Evolutionary conservation across 495 filamentous ascomycete species (phyloP).

Genomic region (Trichoderma virens): DNA sequence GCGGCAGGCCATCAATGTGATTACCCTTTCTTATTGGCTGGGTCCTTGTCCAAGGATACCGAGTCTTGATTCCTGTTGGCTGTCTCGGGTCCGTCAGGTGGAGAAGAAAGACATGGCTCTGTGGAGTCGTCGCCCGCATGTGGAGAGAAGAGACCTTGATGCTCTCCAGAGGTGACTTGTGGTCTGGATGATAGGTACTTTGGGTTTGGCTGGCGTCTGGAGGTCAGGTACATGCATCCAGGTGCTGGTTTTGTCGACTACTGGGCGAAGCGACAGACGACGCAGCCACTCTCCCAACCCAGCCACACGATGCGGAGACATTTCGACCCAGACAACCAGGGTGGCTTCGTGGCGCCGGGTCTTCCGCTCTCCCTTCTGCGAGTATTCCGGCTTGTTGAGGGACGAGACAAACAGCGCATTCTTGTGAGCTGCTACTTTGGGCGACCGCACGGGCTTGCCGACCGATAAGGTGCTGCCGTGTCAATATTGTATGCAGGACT

Average conservation of each 20-base stretch:
- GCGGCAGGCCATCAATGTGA: neutral
- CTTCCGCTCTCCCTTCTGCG: neutral
- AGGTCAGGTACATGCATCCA: neutral
- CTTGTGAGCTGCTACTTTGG: neutral
- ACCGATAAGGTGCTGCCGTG: neutral
- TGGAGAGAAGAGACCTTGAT: neutral
- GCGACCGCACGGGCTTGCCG: neutral
- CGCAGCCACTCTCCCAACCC: neutral
- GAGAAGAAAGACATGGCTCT: neutral
- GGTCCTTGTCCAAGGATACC: neutral
- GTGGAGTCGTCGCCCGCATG: conserved; percentile 3
- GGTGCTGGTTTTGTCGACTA: neutral
- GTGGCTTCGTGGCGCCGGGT: neutral
- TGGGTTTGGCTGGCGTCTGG: neutral
- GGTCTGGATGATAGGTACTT: neutral
- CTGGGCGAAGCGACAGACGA: no score
- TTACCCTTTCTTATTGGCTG: neutral
- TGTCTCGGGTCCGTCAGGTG: neutral
- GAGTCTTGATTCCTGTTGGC: neutral
- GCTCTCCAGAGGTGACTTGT: neutral
- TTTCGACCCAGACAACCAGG: neutral
- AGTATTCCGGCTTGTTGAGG: neutral
- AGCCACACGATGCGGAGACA: neutral
- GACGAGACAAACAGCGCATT: neutral
- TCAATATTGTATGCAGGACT: neutral